Conservation (phyloP, 352 stramenopile genomes). For the Globisporangium apiculatum region DNA sequence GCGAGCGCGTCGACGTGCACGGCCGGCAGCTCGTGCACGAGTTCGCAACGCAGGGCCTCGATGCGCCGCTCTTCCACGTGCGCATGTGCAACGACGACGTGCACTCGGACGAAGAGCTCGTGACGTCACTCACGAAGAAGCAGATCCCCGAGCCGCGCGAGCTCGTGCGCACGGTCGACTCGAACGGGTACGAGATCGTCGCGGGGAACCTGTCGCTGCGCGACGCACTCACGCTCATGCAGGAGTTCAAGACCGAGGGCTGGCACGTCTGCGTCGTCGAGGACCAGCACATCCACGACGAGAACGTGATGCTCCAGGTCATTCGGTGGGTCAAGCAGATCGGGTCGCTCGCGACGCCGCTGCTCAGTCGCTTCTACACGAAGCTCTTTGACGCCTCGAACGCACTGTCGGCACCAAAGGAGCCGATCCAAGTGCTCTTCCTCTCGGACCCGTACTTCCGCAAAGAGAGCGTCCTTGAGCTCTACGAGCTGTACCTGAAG, state of each 20-base stretch:
- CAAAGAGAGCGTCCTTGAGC: slow-evolving; percentile 86
- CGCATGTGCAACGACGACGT: slow-evolving; percentile 98
- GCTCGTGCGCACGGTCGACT: slow-evolving; percentile 68
- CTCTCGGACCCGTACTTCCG: slow-evolving; percentile 93
- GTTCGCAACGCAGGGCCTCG: slow-evolving; percentile 6
- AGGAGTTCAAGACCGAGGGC: slow-evolving; percentile 67
- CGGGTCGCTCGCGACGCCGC: slow-evolving; percentile 45
- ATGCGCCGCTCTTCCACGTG: slow-evolving; percentile 72
- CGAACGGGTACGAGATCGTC: slow-evolving; percentile 67
- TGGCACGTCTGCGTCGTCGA: slow-evolving; percentile 82
- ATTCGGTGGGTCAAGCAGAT: slow-evolving; percentile 75
- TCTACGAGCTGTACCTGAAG: slow-evolving; percentile 94
- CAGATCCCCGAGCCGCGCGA: slow-evolving; percentile 46
- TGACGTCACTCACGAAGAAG: slow-evolving; percentile 85
- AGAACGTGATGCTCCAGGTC: slow-evolving; percentile 53
- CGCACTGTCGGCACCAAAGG: slow-evolving; percentile 28
- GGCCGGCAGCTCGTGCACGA: slow-evolving; percentile 26
- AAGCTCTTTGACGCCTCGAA: slow-evolving; percentile 54
- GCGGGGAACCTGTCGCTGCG: slow-evolving; percentile 39
- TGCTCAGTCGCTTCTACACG: slow-evolving; percentile 60
- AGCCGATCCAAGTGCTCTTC: slow-evolving; percentile 87
- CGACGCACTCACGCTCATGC: slow-evolving; percentile 66
- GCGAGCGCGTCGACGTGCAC: slow-evolving; percentile 40
- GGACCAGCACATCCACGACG: slow-evolving; percentile 60
- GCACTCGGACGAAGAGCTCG: slow-evolving; percentile 97